Conservation (phyloP, 164 flowering plant species). For the Sedum album region DNA sequence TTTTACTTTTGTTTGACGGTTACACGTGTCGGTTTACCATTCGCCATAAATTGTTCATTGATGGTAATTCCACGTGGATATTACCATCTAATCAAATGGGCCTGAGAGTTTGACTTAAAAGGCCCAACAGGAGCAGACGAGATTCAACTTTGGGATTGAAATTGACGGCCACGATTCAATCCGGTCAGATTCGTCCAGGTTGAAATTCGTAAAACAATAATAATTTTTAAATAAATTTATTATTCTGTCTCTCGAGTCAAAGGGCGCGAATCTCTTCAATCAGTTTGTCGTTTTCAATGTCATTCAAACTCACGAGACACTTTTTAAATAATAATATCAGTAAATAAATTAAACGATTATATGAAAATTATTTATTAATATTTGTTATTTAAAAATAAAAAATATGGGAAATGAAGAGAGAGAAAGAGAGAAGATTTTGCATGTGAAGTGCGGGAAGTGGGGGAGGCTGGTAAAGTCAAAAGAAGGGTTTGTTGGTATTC, state of each 20-base stretch:
- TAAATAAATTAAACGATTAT: not conserved
- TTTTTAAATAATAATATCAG: not conserved
- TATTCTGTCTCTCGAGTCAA: constrained; percentile 1
- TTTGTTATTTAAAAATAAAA: too few species aligned
- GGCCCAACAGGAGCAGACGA: constrained; percentile 1
- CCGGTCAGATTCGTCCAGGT: not conserved
- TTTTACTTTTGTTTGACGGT: not conserved
- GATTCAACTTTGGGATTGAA: constrained; percentile 4
- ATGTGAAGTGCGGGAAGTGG: constrained; percentile 8
- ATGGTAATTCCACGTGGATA: not conserved
- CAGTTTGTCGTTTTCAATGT: constrained; percentile 11
- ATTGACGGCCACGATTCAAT: not conserved
- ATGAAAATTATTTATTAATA: too few species aligned
- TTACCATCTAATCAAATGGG: not conserved
- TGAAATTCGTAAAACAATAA: not conserved
- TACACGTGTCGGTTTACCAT: not conserved
- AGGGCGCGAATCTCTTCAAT: constrained; percentile 11
- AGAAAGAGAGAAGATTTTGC: too few species aligned
- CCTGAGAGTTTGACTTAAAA: not conserved
- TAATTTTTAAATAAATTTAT: not conserved
- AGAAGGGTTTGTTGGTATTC: constrained; percentile 2
- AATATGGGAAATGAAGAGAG: not conserved
- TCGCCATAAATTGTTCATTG: not conserved
- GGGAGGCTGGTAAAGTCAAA: constrained; percentile 5
- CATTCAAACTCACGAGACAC: not conserved